Conservation (phyloP, 768 basidiomycete genomes). For the Mycena galopus region DNA sequence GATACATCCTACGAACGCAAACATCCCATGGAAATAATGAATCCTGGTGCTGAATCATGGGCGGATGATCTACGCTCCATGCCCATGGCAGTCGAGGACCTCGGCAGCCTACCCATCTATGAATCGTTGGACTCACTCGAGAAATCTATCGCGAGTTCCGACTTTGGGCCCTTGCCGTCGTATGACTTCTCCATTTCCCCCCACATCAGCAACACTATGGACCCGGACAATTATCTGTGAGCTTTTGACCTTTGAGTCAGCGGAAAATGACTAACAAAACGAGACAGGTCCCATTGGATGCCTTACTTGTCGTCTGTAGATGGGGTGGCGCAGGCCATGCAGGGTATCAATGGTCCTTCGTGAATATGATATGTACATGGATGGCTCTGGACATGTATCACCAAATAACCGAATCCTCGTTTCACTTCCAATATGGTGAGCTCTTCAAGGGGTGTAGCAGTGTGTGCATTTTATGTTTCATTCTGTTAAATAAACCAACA, state of each 20-base stretch:
- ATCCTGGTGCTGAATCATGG: not conserved
- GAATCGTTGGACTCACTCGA: not conserved
- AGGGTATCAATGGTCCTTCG: not conserved
- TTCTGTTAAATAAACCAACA: too few species aligned
- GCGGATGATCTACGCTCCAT: slow-evolving; percentile 5
- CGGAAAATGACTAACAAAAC: not conserved
- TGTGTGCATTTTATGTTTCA: too few species aligned
- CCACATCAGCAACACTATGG: not conserved
- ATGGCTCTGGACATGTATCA: too few species aligned
- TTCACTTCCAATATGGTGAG: too few species aligned
- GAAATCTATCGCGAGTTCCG: not conserved
- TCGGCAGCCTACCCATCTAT: slow-evolving; percentile 23
- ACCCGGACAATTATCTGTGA: not conserved
- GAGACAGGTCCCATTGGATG: slow-evolving; percentile 7
- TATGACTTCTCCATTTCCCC: not conserved
- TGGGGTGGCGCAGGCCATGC: slow-evolving; percentile 13
- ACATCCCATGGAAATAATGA: not conserved
- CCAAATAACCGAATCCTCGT: too few species aligned
- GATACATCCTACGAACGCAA: not conserved
- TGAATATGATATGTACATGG: not conserved
- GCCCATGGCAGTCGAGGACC: slow-evolving; percentile 29
- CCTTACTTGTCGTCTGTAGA: slow-evolving; percentile 14
- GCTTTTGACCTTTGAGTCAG: not conserved
- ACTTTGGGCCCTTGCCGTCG: not conserved
- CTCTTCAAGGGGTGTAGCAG: too few species aligned